A percentile compares a stretch with the other conserved stretches of the same genome.
Conservation (phyloP, 345 rosid species). For the Gynandropsis gynandra region DNA sequence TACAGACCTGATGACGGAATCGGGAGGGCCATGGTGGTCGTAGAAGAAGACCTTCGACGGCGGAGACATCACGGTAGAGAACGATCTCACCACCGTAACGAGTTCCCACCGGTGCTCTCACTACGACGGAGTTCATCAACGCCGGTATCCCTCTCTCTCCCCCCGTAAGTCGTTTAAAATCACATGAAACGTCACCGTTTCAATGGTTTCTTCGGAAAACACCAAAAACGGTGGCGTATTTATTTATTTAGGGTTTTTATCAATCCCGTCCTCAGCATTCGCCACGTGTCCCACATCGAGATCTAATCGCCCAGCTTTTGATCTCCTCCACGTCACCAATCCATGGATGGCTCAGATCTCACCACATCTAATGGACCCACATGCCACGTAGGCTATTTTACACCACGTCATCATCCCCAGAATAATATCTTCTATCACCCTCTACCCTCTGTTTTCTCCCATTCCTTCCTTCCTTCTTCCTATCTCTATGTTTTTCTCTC, state of each 20-base stretch:
- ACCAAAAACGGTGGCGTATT: too few relatives aligned
- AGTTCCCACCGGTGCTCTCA: constrained; percentile 1
- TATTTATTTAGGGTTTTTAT: too few relatives aligned
- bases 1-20: constrained; percentile 60
- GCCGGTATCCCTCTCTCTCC: constrained; percentile 19
- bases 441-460: constrained; percentile 10
- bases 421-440: constrained; percentile 31
- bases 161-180: neutral
- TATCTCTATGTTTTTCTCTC: constrained; percentile 17
- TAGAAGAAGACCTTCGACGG: constrained; percentile 74
- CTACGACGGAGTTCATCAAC: constrained; percentile 19
- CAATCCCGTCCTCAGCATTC: neutral
- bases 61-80: constrained; percentile 61
- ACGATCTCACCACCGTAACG: constrained; percentile 26
- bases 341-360: constrained; percentile 7
- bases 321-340: constrained; percentile 36
- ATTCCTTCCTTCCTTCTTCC: constrained; percentile 1
- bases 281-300: constrained; percentile 28
- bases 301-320: constrained; percentile 32
- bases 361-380: constrained; percentile 12
- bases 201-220: too few relatives aligned
- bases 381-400: constrained; percentile 18
- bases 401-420: constrained; percentile 31
- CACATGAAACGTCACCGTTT: neutral
- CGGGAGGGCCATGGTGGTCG: constrained; percentile 81